A percentile compares a stretch with the other conserved stretches of the same genome.
These are phyloP conservation scores for Stenogyne calaminthoides DNA, from an alignment of 305 asterid species.

Conservation along the genomic window DNA sequence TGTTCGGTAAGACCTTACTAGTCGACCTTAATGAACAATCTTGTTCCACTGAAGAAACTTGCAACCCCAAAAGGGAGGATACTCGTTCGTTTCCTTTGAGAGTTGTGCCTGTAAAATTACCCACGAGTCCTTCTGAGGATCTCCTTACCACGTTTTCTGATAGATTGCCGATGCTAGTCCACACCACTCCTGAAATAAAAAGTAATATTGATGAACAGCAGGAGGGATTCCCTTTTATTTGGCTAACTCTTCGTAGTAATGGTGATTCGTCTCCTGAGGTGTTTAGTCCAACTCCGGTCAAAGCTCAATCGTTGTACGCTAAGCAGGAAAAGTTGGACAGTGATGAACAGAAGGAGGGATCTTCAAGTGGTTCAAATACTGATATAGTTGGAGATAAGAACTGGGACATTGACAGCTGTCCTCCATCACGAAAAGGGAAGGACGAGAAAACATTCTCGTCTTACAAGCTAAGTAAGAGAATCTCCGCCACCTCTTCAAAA, in stretches of 20 bases:
- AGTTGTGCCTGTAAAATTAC: constrained; percentile 31
- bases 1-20: constrained; percentile 79
- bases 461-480: constrained; percentile 37
- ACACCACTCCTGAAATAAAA: constrained; percentile 8
- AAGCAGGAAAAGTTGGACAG: constrained; percentile 20
- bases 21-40: constrained; percentile 43
- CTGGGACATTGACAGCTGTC: constrained; percentile 23
- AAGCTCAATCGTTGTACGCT: constrained; percentile 29
- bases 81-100: constrained; percentile 32
- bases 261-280: constrained; percentile 35
- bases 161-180: constrained; percentile 20
- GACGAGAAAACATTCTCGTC: constrained; percentile 29
- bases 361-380: constrained; percentile 48
- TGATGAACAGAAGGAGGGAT: constrained; percentile 50
- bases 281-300: constrained; percentile 60
- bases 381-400: constrained; percentile 27
- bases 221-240: constrained; percentile 30
- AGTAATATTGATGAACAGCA: neutral
- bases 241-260: constrained; percentile 41
- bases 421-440: constrained; percentile 15
- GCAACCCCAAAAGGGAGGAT: constrained; percentile 30
- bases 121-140: constrained; percentile 27
- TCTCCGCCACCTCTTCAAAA: constrained; percentile 34
- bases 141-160: constrained; percentile 30
- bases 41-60: constrained; percentile 17